Base-by-base conservation (phyloP, 1,139 yeast genomes). In the Geotrichum cucujoidarum region DNA sequence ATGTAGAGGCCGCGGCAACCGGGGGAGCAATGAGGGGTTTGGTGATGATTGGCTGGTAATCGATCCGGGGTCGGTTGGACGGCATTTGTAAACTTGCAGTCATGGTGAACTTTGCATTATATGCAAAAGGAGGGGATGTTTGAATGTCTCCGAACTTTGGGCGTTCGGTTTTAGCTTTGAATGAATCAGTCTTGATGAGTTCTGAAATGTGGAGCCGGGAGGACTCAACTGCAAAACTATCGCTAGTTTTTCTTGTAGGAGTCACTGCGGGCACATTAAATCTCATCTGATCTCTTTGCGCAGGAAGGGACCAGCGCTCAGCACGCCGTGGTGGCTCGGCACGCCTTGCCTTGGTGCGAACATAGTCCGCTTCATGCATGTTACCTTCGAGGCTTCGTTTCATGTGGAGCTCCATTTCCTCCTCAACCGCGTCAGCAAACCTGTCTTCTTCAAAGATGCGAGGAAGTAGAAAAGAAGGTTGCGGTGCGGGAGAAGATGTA, bases 381-480 rank as follows among this genome's bases (percentile, higher is more conserved):
- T 41, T 41, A 14, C 45, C 42, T 37, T 47, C 46, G 21, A 47
- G 27, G n/a, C 46, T 31, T 42, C 50, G 37, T 24, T 44, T 48
- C n/a, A 24, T 6, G 18, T 43, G 48, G 10, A 43, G 34, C 20
- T 43, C 56, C 35, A 64, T 59, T 45, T 66, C 70, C 40, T 66
- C 67, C 49, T 65, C 70, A 17, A 66, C 55, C 7, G 66, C 68
- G 48, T 66, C 70, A 5, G 70, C 69, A 51, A 67, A 67, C 44
- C 69, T 49, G 48, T 67, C 70, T 45, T 67, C 71, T 50, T 67
- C 71, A 46, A 67, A 67, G 25, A 67, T 65, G 65, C 66, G 65
- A 2, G 71, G 70, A 49, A 66, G 47, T 11, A 57, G 43, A 25
- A 21, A 24, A 11, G 22, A 39, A 29, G 35, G 46, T 6, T 29